A percentile compares a stretch with the other conserved stretches of the same genome.
These are phyloP conservation scores for Prorocentrum cordatum DNA, from an alignment of 169 alveolate species.

Conservation along the genomic window DNA sequence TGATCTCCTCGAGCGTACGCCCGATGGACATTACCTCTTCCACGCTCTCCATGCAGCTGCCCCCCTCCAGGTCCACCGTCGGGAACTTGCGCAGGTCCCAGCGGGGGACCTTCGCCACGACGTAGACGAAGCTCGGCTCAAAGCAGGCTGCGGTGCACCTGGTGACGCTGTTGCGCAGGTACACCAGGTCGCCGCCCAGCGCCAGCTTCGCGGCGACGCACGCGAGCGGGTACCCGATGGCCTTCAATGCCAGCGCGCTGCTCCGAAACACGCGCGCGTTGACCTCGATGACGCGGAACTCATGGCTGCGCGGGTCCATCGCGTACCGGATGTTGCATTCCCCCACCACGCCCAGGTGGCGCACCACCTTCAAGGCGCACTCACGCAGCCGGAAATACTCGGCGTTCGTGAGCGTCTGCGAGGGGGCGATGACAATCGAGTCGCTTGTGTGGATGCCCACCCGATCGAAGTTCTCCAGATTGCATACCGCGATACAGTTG, in stretches of 20 bases:
- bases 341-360: constrained; percentile 84
- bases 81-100: constrained; percentile 83
- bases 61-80: constrained; percentile 76
- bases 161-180: constrained; percentile 79
- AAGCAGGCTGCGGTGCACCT: constrained; percentile 85
- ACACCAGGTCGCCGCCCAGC: constrained; percentile 78
- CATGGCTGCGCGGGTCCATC: background rate
- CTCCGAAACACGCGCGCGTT: constrained; percentile 84
- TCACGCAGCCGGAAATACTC: constrained; percentile 80
- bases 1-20: constrained; percentile 83
- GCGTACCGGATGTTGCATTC: constrained; percentile 75
- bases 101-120: constrained; percentile 82
- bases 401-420: constrained; percentile 81
- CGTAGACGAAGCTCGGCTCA: constrained; percentile 85
- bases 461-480: constrained; percentile 86
- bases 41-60: constrained; percentile 84
- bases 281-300: constrained; percentile 76
- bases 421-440: constrained; percentile 86
- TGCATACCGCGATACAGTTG: constrained; percentile 84
- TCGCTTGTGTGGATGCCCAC: constrained; percentile 87
- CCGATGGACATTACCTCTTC: constrained; percentile 88
- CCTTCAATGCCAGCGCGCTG: constrained; percentile 85
- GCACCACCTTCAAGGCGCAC: constrained; percentile 78
- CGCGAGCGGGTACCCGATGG: constrained; percentile 87
- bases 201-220: constrained; percentile 86